phyloP scores from a whole-genome alignment of 1,139 yeast genomes.

The Sugiyamaella castrensis region DNA sequence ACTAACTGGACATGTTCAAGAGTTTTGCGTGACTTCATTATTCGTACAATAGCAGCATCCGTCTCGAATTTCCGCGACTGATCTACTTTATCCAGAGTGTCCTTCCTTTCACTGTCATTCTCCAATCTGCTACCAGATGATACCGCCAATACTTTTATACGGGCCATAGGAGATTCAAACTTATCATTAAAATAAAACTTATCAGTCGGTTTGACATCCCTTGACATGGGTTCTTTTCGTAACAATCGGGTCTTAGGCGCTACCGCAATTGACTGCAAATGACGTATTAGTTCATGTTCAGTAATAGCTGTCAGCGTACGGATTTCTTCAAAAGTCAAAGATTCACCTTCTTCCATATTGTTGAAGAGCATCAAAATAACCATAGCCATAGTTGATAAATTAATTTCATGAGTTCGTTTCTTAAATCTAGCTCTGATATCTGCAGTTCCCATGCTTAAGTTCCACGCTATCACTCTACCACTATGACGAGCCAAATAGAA shows the following conservation, averaged over 20 bases:
- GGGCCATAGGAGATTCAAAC: slow-evolving; percentile 67
- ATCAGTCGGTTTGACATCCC: slow-evolving; percentile 64
- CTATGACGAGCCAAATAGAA: slow-evolving; percentile 62
- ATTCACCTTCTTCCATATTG: slow-evolving; percentile 49
- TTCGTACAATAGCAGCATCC: slow-evolving; percentile 86
- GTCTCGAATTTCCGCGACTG: slow-evolving; percentile 57
- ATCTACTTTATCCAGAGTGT: slow-evolving; percentile 43
- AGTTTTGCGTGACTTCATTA: slow-evolving; percentile 71
- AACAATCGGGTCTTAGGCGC: slow-evolving; percentile 78
- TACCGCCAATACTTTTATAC: slow-evolving; percentile 77
- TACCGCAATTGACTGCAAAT: slow-evolving; percentile 78
- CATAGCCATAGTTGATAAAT: slow-evolving; percentile 78
- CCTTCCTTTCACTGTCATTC: slow-evolving; percentile 42
- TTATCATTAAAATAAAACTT: slow-evolving; percentile 64
- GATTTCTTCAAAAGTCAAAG: slow-evolving; percentile 60
- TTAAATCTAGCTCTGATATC: slow-evolving; percentile 56
- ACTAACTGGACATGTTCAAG: slow-evolving; percentile 63
- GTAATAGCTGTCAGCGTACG: slow-evolving; percentile 69
- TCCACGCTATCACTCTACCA: slow-evolving; percentile 79
- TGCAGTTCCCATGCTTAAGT: slow-evolving; percentile 72
- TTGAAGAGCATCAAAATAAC: slow-evolving; percentile 71
- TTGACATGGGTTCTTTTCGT: slow-evolving; percentile 69
- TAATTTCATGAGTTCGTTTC: slow-evolving; percentile 70
- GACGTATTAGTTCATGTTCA: slow-evolving; percentile 65
- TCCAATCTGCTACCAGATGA: slow-evolving; percentile 43